Base-by-base conservation (phyloP, 495 filamentous ascomycete genomes). In the Glutinoglossum americanum region DNA sequence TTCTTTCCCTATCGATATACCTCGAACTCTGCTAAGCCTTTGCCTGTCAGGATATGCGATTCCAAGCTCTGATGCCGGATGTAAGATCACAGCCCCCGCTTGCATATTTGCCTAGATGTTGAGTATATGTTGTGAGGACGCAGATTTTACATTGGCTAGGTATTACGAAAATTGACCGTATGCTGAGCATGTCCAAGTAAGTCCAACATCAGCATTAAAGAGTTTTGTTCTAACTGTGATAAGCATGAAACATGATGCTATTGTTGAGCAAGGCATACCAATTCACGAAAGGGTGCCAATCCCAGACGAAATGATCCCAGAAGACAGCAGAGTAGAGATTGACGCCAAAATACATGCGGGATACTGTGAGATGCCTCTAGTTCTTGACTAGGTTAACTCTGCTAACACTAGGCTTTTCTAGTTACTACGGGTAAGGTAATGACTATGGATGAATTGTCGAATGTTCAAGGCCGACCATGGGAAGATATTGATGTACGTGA, bases 61-160 rank as follows among this genome's bases (percentile, higher is more conserved):
- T 98, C 76, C 92, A 98, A 75, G 89, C 90, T n/a, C 74, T 98
- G 58, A 98, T 98, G 92, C 92, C 92, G 35, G 89, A 95, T 66
- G 65, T 72, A 65, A 44, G 65, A 56, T 37, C 47, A 33, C 35
- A 56, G n/a, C 51, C 49, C 21, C 48, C 25, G 33, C 58, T 41
- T 59, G 55, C 57, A 59, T 61, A 60, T 53, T 59, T 67, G 30
- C 64, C 54, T 35, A 56, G 33, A 57, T 57, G 37, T 32, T 28
- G 13, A 17, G 49, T 51, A 51, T 35, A 13, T 8, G 11, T 8
- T 17, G 19, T 53, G 23, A 17, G 28, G 21, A 15, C 26, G n/a
- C 64, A 74, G 69, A 90, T 97, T 62, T 79, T 98, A 48, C 92
- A 98, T 70, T 98, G 92, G 92, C 78, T 98, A 19, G 92, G 92